Evolutionary conservation across 1,284 basidiomycete species (phyloP), one percentile per base, ranked within the genome.

Genomic region (Somion occarium): DNA sequence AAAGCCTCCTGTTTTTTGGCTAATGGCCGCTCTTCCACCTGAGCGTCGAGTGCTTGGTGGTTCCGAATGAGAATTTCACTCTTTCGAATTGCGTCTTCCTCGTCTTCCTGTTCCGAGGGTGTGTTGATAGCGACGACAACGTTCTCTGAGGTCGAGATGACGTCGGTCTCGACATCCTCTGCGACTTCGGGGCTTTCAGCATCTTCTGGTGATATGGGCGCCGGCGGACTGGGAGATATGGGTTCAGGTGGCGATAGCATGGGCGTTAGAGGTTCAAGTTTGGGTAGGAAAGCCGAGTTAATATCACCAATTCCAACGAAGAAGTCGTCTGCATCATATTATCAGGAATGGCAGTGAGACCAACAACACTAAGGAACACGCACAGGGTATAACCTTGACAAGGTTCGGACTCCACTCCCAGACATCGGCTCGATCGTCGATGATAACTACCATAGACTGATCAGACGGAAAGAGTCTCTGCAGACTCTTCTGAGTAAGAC

Each of bases 261-360:
- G 51, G 73, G 64, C 39, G 76, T 67, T 20, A 85, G 59, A 3
- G 83, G 73, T 53, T 83, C 78, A 26, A 82, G 60, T 65, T 91
- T 91, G 7, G 93, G 93, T 4, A 98, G 74, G 67, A 97, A 96
- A 0, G 91, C 80, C 2, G 92, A 91, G 67, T 99, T 99, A 68
- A 99, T 98, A 69, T 99, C 96, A 46, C 96, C 96, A 58, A 97
- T 98, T n/a, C 96, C 95, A 53, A 98, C 80, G 64, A 98, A 99
- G 70, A 99, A 99, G 63, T 98, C 94, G 64, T 94, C 93, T 96
- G 61, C 24, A 52, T 24, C n/a, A 7, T 3, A n/a, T 18, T 5
- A n/a, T n/a, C n/a, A n/a, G n/a, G n/a, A n/a, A n/a, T n/a, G n/a
- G n/a, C n/a, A n/a, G n/a, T n/a, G n/a, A n/a, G n/a, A n/a, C n/a